These are phyloP conservation scores for Penicillium digitatum DNA, from an alignment of 2,329 filamentous ascomycete species.

Conservation along the genomic window DNA sequence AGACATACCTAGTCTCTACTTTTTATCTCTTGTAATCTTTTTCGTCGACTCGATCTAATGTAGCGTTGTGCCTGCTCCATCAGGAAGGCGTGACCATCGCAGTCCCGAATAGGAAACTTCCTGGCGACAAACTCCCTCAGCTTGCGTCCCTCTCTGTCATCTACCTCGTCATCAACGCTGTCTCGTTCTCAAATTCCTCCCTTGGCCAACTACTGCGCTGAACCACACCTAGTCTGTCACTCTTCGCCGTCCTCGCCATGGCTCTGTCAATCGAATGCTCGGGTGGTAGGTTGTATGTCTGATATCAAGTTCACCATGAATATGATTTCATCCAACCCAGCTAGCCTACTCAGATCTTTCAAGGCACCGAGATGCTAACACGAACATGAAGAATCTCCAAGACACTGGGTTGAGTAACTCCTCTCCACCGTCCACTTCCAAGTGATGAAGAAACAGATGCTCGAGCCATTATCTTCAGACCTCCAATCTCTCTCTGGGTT, in stretches of 20 bases:
- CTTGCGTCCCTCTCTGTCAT: background rate
- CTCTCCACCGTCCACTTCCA: background rate
- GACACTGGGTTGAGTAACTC: background rate
- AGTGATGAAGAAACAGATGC: background rate
- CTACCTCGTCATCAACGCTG: too few species aligned
- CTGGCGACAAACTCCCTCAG: background rate
- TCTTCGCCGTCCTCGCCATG: background rate
- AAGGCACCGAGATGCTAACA: background rate
- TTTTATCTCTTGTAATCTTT: background rate
- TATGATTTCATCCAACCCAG: background rate
- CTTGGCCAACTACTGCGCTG: background rate
- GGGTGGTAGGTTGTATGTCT: background rate
- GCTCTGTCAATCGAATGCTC: background rate
- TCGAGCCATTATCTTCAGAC: background rate
- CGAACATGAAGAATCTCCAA: background rate
- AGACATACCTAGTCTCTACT: background rate
- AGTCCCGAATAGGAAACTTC: background rate
- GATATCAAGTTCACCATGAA: background rate
- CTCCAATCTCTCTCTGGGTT: background rate
- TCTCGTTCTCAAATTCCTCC: background rate
- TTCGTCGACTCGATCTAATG: background rate
- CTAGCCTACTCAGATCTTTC: background rate
- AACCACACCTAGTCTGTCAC: background rate
- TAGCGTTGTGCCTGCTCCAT: background rate
- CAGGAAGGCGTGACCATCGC: background rate